Evolutionary conservation across 345 rosid genomes (phyloP).

Genomic region (Dovyalis caffra): DNA sequence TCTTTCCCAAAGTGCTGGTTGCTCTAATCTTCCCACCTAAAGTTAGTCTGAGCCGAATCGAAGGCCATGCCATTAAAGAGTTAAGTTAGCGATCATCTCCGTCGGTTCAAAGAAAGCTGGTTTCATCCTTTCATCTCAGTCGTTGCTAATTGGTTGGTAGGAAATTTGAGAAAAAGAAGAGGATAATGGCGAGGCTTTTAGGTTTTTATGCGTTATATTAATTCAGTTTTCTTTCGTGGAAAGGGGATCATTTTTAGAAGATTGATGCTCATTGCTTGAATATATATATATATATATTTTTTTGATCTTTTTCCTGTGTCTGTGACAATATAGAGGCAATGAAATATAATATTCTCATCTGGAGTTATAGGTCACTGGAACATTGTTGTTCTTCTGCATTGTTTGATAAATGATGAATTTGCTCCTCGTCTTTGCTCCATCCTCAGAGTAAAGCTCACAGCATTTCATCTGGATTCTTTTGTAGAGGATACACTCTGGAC

Average conservation of each 20-base stretch:
- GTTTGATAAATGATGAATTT: not conserved
- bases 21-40: no score
- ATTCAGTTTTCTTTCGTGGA: not conserved
- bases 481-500: constrained; percentile 91
- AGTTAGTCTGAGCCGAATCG: no score
- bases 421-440: not conserved
- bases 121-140: no score
- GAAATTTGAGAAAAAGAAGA: no score
- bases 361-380: not conserved
- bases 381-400: not conserved
- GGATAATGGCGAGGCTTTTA: no score
- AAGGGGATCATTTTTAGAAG: not conserved
- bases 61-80: no score
- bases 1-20: no score
- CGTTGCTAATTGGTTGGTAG: no score
- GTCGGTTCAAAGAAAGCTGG: no score
- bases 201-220: no score
- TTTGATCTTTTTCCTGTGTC: not conserved
- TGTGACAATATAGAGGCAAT: not conserved
- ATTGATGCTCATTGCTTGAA: not conserved
- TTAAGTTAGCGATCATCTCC: no score
- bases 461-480: constrained; percentile 9
- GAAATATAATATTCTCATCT: not conserved
- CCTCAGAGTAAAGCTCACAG: not conserved
- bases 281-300: no score